Conservation (phyloP, 106 monocot genomes). For the Acorus calamus region DNA sequence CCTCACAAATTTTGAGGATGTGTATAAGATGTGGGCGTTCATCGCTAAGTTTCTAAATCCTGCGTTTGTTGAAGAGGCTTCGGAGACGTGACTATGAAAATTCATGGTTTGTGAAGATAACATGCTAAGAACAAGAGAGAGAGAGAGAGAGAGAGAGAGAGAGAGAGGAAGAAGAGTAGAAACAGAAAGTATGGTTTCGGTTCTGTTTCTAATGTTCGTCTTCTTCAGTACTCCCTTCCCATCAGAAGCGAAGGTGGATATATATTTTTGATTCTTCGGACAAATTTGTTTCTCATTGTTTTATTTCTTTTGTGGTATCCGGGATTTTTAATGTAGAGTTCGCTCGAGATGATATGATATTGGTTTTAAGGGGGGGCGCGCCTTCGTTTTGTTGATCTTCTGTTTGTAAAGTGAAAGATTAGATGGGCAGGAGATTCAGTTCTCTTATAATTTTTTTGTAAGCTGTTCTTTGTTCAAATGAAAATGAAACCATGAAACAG, state of each 20-base stretch:
- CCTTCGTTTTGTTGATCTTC: too few relatives aligned
- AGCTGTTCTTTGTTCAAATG: too few relatives aligned
- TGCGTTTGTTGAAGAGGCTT: conserved; percentile 44
- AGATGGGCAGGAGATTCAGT: too few relatives aligned
- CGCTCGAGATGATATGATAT: too few relatives aligned
- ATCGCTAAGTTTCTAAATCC: conserved; percentile 79
- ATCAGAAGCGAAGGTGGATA: not conserved
- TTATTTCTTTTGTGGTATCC: too few relatives aligned
- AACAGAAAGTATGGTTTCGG: not conserved
- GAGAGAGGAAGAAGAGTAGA: not conserved
- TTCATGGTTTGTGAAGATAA: too few relatives aligned
- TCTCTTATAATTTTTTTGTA: too few relatives aligned
- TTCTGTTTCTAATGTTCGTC: not conserved
- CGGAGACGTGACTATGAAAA: conserved; percentile 25
- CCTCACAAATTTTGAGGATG: conserved; percentile 93
- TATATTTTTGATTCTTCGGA: not conserved
- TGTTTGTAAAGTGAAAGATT: too few relatives aligned
- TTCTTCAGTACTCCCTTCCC: not conserved
- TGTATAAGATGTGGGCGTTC: conserved; percentile 94
- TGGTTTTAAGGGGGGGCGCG: too few relatives aligned
- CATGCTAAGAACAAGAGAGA: not conserved
- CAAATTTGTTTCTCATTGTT: not conserved
- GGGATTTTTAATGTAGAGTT: too few relatives aligned
- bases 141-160: not conserved
- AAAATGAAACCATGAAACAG: too few relatives aligned